Percentiles rank a stretch among this genome's conserved stretches.
Evolutionary conservation across 176 grass and related monocot species (phyloP).

Genomic region (Triticum monococcum): DNA sequence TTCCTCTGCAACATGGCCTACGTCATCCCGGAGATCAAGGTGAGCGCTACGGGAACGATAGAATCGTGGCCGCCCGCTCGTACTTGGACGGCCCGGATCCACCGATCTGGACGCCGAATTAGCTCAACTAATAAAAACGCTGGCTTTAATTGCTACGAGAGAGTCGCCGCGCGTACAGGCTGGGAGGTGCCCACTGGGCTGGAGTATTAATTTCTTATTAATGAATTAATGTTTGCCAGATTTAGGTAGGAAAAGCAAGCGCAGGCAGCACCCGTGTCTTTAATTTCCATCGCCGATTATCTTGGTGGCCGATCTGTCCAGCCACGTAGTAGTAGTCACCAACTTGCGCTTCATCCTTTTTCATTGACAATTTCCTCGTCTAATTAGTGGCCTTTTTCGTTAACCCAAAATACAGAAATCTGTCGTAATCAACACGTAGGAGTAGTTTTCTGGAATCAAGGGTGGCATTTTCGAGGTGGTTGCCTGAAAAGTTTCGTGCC

Average conservation of each 20-base stretch:
- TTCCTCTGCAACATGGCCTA: constrained; percentile 99
- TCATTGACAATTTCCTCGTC: background rate
- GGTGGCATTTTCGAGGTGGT: constrained; percentile 19
- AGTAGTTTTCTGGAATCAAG: constrained; percentile 24
- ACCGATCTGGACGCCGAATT: background rate
- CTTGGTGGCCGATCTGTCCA: background rate
- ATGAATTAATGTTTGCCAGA: constrained; percentile 27
- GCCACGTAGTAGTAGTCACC: background rate
- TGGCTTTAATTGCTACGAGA: background rate
- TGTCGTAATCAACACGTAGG: background rate
- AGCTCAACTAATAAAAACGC: background rate
- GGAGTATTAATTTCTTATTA: background rate
- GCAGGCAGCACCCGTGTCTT: background rate
- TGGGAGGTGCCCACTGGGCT: constrained; percentile 28
- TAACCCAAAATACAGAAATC: background rate
- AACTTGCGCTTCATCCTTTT: background rate
- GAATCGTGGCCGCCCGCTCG: background rate
- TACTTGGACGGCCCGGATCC: background rate
- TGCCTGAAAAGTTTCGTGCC: constrained; percentile 12
- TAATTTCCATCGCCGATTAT: background rate
- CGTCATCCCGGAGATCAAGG: constrained; percentile 92
- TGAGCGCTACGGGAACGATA: constrained; percentile 8
- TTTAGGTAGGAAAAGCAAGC: constrained; percentile 28
- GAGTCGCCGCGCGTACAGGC: constrained; percentile 40
- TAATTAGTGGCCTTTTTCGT: background rate